Conservation (phyloP, 164 flowering plant genomes). For the Tinospora cordifolia region DNA sequence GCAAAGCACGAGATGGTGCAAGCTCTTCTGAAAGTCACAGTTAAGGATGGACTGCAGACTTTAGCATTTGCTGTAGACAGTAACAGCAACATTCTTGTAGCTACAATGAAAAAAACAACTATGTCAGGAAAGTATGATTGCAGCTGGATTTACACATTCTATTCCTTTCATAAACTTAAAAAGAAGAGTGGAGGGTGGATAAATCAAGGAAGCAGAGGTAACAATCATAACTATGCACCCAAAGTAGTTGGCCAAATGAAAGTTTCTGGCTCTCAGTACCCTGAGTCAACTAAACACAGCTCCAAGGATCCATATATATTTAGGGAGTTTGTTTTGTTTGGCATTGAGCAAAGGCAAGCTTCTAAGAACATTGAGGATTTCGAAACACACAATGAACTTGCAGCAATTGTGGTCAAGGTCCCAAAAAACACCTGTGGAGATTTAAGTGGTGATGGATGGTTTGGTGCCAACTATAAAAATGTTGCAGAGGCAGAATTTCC, state of each 20-base stretch:
- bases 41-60: slow-evolving; percentile 52
- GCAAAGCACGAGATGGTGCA: slow-evolving; percentile 29
- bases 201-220: slow-evolving; percentile 47
- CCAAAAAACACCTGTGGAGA: slow-evolving; percentile 18
- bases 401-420: slow-evolving; percentile 53
- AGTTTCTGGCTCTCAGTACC: slow-evolving; percentile 24
- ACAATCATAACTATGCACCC: slow-evolving; percentile 36
- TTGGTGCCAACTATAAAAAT: slow-evolving; percentile 3
- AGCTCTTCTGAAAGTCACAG: slow-evolving; percentile 50
- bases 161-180: slow-evolving; percentile 50
- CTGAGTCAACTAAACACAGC: slow-evolving; percentile 15
- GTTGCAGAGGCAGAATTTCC: slow-evolving; percentile 11
- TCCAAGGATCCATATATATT: slow-evolving; percentile 18
- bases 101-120: slow-evolving; percentile 33
- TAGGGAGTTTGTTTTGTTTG: slow-evolving; percentile 49
- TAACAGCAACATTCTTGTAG: slow-evolving; percentile 40
- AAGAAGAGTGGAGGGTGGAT: slow-evolving; percentile 67
- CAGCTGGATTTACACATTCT: slow-evolving; percentile 41
- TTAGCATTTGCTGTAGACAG: slow-evolving; percentile 54
- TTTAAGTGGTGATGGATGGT: slow-evolving; percentile 2
- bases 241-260: slow-evolving; percentile 65
- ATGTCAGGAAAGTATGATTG: slow-evolving; percentile 34
- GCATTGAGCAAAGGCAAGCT: slow-evolving; percentile 29
- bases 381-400: slow-evolving; percentile 51
- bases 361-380: slow-evolving; percentile 21